phyloP scores from a whole-genome alignment of 306 rosid genomes.

The Albizia julibrissin region DNA sequence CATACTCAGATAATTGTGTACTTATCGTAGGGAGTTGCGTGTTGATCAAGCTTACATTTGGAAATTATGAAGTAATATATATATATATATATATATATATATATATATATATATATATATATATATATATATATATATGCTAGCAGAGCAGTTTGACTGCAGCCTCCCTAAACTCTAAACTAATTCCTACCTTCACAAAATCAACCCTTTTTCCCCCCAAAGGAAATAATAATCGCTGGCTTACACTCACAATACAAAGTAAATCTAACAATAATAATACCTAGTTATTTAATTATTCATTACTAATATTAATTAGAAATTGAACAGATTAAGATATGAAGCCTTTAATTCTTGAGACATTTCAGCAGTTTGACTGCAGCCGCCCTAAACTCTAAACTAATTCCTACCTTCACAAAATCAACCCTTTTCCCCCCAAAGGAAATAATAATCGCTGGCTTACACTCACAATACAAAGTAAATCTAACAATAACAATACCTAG shows the following conservation, averaged over 20 bases:
- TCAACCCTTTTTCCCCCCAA: neutral
- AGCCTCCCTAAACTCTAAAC: too few relatives aligned
- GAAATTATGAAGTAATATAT: neutral
- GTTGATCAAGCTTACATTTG: neutral
- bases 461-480: neutral
- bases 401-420: neutral
- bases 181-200: neutral
- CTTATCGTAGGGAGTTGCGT: constrained; percentile 17
- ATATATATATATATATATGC: neutral
- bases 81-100: too few relatives aligned
- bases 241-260: neutral
- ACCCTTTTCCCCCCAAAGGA: neutral
- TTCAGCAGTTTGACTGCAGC: too few relatives aligned
- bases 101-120: too few relatives aligned
- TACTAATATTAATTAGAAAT: neutral
- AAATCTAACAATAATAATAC: neutral
- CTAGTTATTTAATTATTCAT: neutral
- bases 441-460: neutral
- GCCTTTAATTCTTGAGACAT: neutral
- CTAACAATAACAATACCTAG: neutral
- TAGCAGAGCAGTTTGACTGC: neutral
- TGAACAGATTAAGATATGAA: neutral
- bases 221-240: neutral
- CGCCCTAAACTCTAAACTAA: too few relatives aligned
- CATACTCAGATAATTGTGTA: neutral